These are phyloP conservation scores for Solanum chacoense DNA, from an alignment of 305 asterid species.

Conservation along the genomic window DNA sequence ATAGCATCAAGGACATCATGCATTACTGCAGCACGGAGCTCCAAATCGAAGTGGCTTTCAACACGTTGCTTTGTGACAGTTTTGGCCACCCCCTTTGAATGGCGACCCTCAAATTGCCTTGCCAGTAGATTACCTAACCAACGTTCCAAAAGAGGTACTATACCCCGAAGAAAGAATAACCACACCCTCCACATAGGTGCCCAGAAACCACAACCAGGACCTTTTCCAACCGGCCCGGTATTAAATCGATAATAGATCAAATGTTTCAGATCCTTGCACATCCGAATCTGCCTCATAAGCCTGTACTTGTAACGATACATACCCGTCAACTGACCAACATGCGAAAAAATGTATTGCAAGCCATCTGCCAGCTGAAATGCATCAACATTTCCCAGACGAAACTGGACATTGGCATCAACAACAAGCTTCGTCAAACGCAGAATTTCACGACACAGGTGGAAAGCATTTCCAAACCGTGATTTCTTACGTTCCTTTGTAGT, in stretches of 20 bases:
- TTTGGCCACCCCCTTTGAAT: conserved; percentile 98
- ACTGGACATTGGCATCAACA: conserved; percentile 98
- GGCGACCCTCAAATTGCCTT: conserved; percentile 96
- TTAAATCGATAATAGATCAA: conserved; percentile 94
- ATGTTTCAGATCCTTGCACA: conserved; percentile 99
- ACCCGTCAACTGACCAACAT: conserved; percentile 98
- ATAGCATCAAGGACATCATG: conserved; percentile 99
- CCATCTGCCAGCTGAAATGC: conserved; percentile 99
- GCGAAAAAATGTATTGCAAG: conserved; percentile 90
- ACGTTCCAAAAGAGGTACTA: conserved; percentile 96
- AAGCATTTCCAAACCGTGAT: conserved; percentile 96
- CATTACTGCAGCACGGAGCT: conserved; percentile 99
- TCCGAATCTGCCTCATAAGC: conserved; percentile 98
- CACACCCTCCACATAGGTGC: conserved; percentile 99
- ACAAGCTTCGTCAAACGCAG: conserved; percentile 95
- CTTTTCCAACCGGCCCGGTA: conserved; percentile 99
- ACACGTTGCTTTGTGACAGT: conserved; percentile 99
- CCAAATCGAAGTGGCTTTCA: conserved; percentile 97
- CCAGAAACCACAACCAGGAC: conserved; percentile 99
- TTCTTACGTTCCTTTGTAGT: conserved; percentile 97
- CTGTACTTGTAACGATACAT: conserved; percentile 97
- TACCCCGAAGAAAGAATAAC: conserved; percentile 98
- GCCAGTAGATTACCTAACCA: conserved; percentile 98
- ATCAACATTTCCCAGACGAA: conserved; percentile 97
- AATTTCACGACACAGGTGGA: conserved; percentile 98